phyloP scores from a whole-genome alignment of 163 green algal genomes.

The Volvox carteri region DNA sequence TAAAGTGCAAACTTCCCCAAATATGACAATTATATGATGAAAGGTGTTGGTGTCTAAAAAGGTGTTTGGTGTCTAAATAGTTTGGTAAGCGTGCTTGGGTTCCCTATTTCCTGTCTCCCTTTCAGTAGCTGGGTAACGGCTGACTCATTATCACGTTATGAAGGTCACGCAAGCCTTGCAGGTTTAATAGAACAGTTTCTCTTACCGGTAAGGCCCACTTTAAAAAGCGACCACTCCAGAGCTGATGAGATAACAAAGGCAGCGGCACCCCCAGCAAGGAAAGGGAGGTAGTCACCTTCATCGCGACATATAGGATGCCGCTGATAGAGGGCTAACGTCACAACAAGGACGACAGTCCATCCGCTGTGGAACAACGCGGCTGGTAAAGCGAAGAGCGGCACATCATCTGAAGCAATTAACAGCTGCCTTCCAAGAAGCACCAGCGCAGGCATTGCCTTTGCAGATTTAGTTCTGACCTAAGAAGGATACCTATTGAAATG shows the following conservation, averaged over 20 bases:
- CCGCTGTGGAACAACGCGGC: slow-evolving; percentile 49
- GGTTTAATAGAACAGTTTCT: too few species aligned
- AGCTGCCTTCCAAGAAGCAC: slow-evolving; percentile 31
- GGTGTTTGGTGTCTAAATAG: too few species aligned
- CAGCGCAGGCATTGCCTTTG: slow-evolving; percentile 54
- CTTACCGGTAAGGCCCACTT: slow-evolving; percentile 3
- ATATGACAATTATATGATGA: too few species aligned
- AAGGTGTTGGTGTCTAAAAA: too few species aligned
- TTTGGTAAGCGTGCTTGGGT: too few species aligned
- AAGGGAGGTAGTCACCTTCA: slow-evolving; percentile 34
- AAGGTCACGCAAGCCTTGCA: too few species aligned
- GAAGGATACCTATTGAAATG: too few species aligned
- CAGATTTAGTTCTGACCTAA: too few species aligned
- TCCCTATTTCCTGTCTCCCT: too few species aligned
- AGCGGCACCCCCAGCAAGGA: neutral
- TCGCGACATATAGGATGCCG: neutral
- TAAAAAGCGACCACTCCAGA: slow-evolving; percentile 34
- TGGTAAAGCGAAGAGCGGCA: slow-evolving; percentile 51
- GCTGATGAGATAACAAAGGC: slow-evolving; percentile 11
- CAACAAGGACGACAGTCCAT: slow-evolving; percentile 44
- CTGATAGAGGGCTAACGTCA: neutral
- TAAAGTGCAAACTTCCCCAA: too few species aligned
- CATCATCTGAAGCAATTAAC: slow-evolving; percentile 53
- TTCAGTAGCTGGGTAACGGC: too few species aligned
- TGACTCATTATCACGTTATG: too few species aligned